These are phyloP conservation scores for Medicago lupulina DNA, from an alignment of 306 rosid genomes.

Conservation along the genomic window DNA sequence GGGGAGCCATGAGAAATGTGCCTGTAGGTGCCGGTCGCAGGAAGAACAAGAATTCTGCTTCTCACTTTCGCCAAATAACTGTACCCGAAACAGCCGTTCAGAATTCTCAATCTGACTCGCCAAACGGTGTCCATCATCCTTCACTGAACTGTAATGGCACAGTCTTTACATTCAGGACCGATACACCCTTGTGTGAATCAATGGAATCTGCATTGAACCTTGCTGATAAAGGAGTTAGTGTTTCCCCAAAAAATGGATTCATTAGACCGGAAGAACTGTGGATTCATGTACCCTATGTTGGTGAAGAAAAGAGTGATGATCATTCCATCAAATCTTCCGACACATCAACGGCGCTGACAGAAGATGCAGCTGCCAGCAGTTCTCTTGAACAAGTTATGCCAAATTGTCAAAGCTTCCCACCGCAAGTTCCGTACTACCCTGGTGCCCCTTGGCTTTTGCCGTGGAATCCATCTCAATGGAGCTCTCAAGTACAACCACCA, in stretches of 20 bases:
- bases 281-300: constrained; percentile 38
- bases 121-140: constrained; percentile 49
- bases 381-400: constrained; percentile 47
- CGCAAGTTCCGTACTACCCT: constrained; percentile 62
- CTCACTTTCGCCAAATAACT: constrained; percentile 62
- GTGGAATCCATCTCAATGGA: constrained; percentile 71
- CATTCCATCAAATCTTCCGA: constrained; percentile 59
- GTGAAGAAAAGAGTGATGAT: constrained; percentile 57
- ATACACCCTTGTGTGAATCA: constrained; percentile 67
- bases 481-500: constrained; percentile 52
- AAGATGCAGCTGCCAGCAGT: constrained; percentile 41
- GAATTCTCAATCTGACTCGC: constrained; percentile 33
- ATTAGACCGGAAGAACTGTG: constrained; percentile 46
- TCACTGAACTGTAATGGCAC: constrained; percentile 52
- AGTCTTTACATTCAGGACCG: constrained; percentile 64
- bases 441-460: constrained; percentile 63
- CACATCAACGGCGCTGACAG: constrained; percentile 53
- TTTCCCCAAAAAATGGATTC: constrained; percentile 45
- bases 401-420: constrained; percentile 53
- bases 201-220: constrained; percentile 62
- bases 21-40: constrained; percentile 92
- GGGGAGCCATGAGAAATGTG: constrained; percentile 89
- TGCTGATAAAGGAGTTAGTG: constrained; percentile 43
- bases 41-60: constrained; percentile 67
- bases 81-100: constrained; percentile 56